Evolutionary conservation across 768 basidiomycete genomes (phyloP), one percentile per base, ranked within the genome.

Genomic region (Naganishia vaughanmartiniae): DNA sequence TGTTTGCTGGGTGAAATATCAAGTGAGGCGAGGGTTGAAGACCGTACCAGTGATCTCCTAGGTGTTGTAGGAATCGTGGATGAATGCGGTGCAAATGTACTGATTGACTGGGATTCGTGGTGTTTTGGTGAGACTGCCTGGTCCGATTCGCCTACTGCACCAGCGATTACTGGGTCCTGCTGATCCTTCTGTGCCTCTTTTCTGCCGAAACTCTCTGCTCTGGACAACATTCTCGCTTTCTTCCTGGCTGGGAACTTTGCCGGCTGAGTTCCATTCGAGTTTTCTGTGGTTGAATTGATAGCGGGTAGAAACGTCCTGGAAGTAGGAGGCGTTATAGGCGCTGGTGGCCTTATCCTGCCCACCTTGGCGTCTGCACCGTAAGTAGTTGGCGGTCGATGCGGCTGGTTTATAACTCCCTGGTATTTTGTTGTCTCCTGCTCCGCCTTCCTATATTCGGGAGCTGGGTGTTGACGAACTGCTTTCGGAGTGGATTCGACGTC

Each of bases 151-250:
- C 42, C 39, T 36, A n/a, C 12, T 26, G 30, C 26, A 12, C 30
- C 54, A 4, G 15, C 17, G 30, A 9, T 51, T 1, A 12, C 21
- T 24, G 48, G 21, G n/a, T 51, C 60, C 42, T 30, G 21, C 30
- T 63, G 60, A 45, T 63, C 60, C 42, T 63, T 42, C 39, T 63
- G 60, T 5, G 60, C 60, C 26, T 63, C 60, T 26, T n/a, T 46
- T 21, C 36, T 24, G n/a, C 60, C 60, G 28, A 63, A 63, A 26
- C 60, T 63, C 33, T 63, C 60, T 19, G 60, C 60, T n/a, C 60
- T 42, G 7, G 60, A 45, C 60, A 63, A 45, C 60, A 63, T 63
- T 45, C 60, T 46, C 39, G 60, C 21, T 42, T 45, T 42, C 26
- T 36, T 63, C 60, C 60, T 63, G 3, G 26, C n/a, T 15, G 60